Conservation (phyloP, 2,329 filamentous ascomycete genomes). For the Colletotrichum gloeosporioides region DNA sequence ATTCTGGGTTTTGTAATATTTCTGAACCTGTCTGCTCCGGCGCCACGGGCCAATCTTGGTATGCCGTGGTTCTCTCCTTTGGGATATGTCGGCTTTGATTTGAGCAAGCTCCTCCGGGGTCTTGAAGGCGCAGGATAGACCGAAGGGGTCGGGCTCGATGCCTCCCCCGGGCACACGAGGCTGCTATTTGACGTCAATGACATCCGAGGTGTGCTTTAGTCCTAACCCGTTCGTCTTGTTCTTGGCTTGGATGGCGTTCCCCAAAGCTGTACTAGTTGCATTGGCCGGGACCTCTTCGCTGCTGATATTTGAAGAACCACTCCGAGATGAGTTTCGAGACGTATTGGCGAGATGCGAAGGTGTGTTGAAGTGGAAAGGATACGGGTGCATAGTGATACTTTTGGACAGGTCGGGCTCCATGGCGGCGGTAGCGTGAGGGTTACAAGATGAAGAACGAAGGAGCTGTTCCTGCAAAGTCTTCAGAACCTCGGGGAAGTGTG, state of each 20-base stretch:
- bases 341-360: conserved; percentile 31
- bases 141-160: conserved; percentile 78
- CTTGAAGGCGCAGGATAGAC: conserved; percentile 79
- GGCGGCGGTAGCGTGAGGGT: neutral
- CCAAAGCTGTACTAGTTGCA: conserved; percentile 52
- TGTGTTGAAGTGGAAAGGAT: conserved; percentile 46
- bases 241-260: conserved; percentile 31
- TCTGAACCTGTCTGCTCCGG: conserved; percentile 67
- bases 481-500: neutral
- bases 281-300: conserved; percentile 23
- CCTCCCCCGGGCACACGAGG: conserved; percentile 55
- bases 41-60: conserved; percentile 26
- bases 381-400: conserved; percentile 48
- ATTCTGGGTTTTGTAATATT: conserved; percentile 91
- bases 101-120: conserved; percentile 75
- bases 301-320: conserved; percentile 11
- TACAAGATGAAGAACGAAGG: neutral
- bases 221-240: conserved; percentile 43
- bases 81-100: conserved; percentile 81
- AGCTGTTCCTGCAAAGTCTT: neutral
- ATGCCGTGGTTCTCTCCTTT: conserved; percentile 63
- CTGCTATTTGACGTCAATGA: conserved; percentile 56
- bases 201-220: conserved; percentile 44
- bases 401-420: neutral
- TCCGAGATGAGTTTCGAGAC: neutral